A percentile compares a stretch with the other conserved stretches of the same genome.
These are phyloP conservation scores for Aspergillus bertholletiae DNA, from an alignment of 495 filamentous ascomycete genomes.

Conservation along the genomic window DNA sequence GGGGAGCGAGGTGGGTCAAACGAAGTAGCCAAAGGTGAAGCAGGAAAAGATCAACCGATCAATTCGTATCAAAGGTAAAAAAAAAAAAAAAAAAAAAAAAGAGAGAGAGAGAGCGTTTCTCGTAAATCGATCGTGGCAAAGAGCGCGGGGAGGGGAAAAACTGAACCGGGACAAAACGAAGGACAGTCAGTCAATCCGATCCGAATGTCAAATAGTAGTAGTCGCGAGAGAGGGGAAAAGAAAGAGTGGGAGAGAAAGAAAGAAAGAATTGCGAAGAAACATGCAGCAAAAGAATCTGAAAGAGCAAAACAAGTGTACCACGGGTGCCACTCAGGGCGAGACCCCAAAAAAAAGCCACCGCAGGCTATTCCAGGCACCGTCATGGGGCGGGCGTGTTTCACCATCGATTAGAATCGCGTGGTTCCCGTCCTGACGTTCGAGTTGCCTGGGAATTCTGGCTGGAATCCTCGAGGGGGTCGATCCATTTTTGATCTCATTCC, in stretches of 20 bases:
- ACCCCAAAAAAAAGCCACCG: background rate
- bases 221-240: background rate
- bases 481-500: background rate
- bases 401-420: background rate
- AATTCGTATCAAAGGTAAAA: background rate
- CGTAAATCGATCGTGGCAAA: too few species aligned
- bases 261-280: background rate
- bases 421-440: background rate
- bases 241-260: background rate
- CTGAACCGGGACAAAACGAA: background rate
- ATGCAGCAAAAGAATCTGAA: background rate
- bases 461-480: background rate
- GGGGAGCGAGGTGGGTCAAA: slow-evolving; percentile 3
- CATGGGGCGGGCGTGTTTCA: background rate
- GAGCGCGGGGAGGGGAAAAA: too few species aligned
- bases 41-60: background rate
- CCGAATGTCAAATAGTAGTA: too few species aligned
- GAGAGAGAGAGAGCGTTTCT: background rate
- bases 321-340: background rate
- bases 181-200: background rate
- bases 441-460: background rate
- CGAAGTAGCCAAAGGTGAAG: background rate
- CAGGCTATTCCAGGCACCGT: background rate
- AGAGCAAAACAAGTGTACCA: background rate
- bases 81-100: background rate